phyloP scores from a whole-genome alignment of 768 basidiomycete genomes.

The Tricholoma hemisulphureum region DNA sequence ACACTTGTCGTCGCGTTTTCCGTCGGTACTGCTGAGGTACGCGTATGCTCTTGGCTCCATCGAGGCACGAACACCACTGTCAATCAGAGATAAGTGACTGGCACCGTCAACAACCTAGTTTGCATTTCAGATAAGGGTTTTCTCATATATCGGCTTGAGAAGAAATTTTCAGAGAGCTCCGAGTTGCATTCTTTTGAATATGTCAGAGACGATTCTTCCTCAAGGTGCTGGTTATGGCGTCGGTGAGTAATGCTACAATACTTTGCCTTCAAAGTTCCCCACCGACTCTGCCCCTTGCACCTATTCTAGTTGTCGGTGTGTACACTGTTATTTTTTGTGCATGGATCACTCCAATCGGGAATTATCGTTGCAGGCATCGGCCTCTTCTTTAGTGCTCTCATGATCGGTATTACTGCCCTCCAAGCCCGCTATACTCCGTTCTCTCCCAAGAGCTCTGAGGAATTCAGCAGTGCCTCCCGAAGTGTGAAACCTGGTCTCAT shows the following conservation, averaged over 20 bases:
- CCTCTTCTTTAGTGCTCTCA: slow-evolving; percentile 81
- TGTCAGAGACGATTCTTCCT: slow-evolving; percentile 5
- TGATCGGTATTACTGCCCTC: slow-evolving; percentile 73
- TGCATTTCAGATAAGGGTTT: not conserved
- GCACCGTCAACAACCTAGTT: not conserved
- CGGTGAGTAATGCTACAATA: slow-evolving; percentile 14
- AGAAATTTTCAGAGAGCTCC: not conserved
- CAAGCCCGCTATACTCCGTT: slow-evolving; percentile 84
- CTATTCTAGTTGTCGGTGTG: slow-evolving; percentile 49
- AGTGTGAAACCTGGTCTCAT: slow-evolving; percentile 90
- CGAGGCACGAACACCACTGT: not conserved
- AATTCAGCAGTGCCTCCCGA: slow-evolving; percentile 79
- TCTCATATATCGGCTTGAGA: not conserved
- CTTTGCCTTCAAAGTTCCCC: not conserved
- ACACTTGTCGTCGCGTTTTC: not conserved
- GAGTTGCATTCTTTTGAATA: not conserved
- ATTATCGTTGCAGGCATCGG: slow-evolving; percentile 64
- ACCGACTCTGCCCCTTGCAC: not conserved
- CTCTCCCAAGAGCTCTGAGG: slow-evolving; percentile 77
- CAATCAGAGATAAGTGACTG: not conserved
- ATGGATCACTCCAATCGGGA: not conserved
- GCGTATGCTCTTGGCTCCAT: not conserved
- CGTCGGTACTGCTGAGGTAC: not conserved
- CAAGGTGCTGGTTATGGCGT: slow-evolving; percentile 23
- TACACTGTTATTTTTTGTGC: not conserved